Conservation (phyloP, 192 early-diverging fungal genomes). For the Podila epigama region DNA sequence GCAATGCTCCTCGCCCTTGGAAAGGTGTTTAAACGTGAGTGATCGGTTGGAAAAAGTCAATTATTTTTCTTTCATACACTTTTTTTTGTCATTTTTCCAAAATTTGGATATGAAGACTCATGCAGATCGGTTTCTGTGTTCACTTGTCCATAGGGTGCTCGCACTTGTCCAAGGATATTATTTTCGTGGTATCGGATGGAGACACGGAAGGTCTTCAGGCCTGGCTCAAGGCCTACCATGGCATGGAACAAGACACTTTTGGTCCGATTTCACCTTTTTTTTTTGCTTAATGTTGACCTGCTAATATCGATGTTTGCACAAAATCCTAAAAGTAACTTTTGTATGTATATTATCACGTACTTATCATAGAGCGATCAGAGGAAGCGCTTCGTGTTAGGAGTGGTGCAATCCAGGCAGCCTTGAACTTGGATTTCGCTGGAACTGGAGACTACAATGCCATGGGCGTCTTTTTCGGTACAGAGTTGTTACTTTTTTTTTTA, state of each 20-base stretch:
- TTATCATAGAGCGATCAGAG: conserved; percentile 16
- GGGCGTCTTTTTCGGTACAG: conserved; percentile 79
- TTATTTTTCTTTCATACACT: too few relatives aligned
- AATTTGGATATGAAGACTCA: too few relatives aligned
- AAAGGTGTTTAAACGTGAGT: conserved; percentile 63
- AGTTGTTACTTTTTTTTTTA: too few relatives aligned
- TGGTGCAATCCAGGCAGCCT: conserved; percentile 85
- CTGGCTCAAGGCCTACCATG: conserved; percentile 93
- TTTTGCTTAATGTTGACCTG: too few relatives aligned
- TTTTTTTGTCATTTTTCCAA: too few relatives aligned
- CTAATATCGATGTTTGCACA: too few relatives aligned
- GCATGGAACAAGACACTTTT: conserved; percentile 48
- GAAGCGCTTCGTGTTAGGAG: conserved; percentile 54
- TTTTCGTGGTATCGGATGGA: conserved; percentile 86
- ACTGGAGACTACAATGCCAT: conserved; percentile 66
- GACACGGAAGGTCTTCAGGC: conserved; percentile 78
- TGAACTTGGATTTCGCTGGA: conserved; percentile 87
- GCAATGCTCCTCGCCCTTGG: conserved; percentile 57
- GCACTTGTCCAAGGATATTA: conserved; percentile 93
- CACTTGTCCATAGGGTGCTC: conserved; percentile 58
- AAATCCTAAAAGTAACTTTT: too few relatives aligned
- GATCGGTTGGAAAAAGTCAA: neutral
- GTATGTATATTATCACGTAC: neutral
- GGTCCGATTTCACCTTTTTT: conserved; percentile 10
- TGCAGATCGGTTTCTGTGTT: conserved; percentile 8